Evolutionary conservation across 768 basidiomycete species (phyloP).

Genomic region (Austroboletus eburneus): DNA sequence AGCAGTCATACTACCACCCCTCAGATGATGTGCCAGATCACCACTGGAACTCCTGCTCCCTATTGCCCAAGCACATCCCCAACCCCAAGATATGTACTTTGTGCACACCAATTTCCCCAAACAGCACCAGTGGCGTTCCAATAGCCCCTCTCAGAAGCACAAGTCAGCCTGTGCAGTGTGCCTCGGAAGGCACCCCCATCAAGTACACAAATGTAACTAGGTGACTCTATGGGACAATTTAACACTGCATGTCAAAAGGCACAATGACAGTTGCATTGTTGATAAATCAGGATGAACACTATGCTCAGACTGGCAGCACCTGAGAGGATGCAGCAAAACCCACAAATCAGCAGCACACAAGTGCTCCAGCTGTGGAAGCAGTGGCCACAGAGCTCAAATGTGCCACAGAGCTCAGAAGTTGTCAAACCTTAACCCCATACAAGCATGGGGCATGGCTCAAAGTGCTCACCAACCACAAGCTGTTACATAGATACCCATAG

Average conservation of each 20-base stretch:
- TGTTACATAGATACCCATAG: not conserved
- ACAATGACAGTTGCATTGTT: not conserved
- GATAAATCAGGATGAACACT: not conserved
- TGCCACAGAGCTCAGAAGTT: not conserved
- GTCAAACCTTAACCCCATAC: not conserved
- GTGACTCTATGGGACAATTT: not conserved
- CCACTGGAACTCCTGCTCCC: no score
- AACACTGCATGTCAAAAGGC: not conserved
- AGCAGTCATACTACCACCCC: no score
- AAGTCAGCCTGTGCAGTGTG: not conserved
- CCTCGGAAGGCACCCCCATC: not conserved
- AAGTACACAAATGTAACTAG: not conserved
- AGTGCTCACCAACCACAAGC: not conserved
- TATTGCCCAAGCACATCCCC: no score
- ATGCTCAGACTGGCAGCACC: constrained; percentile 2
- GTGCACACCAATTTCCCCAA: no score
- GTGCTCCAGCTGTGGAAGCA: not conserved
- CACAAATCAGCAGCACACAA: not conserved
- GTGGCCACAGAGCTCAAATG: not conserved
- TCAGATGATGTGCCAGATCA: no score
- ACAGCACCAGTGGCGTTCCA: no score
- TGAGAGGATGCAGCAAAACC: not conserved
- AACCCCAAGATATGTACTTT: no score
- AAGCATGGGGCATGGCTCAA: not conserved
- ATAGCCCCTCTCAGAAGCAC: no score